Evolutionary conservation across 805 yeast genomes (phyloP).

Genomic region (Wickerhamiella bombiphila): DNA sequence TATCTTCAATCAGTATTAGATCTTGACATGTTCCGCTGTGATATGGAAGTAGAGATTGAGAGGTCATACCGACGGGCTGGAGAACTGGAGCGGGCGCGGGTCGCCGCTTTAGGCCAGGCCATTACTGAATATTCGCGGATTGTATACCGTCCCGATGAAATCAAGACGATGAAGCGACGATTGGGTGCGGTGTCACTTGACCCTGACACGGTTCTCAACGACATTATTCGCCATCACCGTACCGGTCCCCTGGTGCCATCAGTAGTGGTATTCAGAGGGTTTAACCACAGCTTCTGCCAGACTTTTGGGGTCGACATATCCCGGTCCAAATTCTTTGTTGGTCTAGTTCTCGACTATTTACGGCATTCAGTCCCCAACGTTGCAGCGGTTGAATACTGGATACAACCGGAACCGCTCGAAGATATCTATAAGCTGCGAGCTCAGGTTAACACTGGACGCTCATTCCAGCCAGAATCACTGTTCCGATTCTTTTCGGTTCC

Average conservation of each 20-base stretch:
- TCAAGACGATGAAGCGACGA: conserved; percentile 36
- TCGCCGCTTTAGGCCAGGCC: conserved; percentile 51
- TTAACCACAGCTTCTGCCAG: conserved; percentile 46
- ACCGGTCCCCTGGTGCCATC: conserved; percentile 64
- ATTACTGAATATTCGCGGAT: conserved; percentile 41
- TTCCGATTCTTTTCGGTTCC: conserved; percentile 31
- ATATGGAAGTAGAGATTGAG: conserved; percentile 48
- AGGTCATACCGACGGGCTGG: conserved; percentile 26
- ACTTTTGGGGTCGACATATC: conserved; percentile 67
- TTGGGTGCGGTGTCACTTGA: conserved; percentile 38
- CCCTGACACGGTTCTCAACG: conserved; percentile 47
- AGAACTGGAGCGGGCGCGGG: conserved; percentile 57
- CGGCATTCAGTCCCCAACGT: not conserved
- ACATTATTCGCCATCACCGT: conserved; percentile 43
- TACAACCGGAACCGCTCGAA: conserved; percentile 39
- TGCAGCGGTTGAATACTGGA: conserved; percentile 29
- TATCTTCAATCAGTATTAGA: conserved; percentile 39
- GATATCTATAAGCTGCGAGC: conserved; percentile 46
- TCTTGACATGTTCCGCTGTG: conserved; percentile 50
- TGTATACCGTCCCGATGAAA: conserved; percentile 32
- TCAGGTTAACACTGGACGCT: conserved; percentile 22
- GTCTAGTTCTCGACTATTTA: conserved; percentile 42
- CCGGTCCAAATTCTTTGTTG: conserved; percentile 48
- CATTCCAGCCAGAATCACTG: conserved; percentile 20
- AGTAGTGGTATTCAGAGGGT: conserved; percentile 57